phyloP scores from a whole-genome alignment of 495 filamentous ascomycete genomes.

The Xylaria castorea region DNA sequence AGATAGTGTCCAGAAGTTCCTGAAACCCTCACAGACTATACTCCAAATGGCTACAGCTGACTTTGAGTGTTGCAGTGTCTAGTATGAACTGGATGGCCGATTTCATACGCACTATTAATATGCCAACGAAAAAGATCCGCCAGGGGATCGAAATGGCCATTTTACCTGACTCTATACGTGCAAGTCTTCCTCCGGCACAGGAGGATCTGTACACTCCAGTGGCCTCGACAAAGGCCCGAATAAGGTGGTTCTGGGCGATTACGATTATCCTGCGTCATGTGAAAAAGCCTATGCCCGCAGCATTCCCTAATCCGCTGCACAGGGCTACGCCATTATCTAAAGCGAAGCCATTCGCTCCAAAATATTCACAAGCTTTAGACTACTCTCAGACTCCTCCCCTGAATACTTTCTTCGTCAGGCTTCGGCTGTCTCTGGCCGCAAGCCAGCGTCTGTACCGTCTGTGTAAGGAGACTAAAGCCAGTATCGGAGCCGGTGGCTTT shows the following conservation, averaged over 20 bases:
- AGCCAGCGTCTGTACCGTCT: slow-evolving; percentile 24
- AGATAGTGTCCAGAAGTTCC: no score
- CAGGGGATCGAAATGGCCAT: slow-evolving; percentile 10
- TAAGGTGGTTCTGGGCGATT: slow-evolving; percentile 27
- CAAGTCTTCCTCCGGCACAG: slow-evolving; percentile 17
- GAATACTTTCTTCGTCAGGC: slow-evolving; percentile 21
- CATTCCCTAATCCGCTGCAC: slow-evolving; percentile 24
- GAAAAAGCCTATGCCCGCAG: slow-evolving; percentile 12
- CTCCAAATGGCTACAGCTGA: no score
- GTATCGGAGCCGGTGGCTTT: slow-evolving; percentile 25
- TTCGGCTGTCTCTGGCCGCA: slow-evolving; percentile 15
- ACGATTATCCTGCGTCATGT: slow-evolving; percentile 23
- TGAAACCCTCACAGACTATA: no score
- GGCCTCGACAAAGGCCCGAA: slow-evolving; percentile 13
- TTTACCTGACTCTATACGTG: slow-evolving; percentile 14
- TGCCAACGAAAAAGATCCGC: slow-evolving; percentile 6
- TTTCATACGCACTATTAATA: slow-evolving; percentile 19
- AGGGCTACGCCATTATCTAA: slow-evolving; percentile 3
- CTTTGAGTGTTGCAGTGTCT: not conserved
- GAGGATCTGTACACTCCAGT: slow-evolving; percentile 23
- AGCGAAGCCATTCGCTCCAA: slow-evolving; percentile 12
- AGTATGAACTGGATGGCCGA: slow-evolving; percentile 21
- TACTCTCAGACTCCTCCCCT: slow-evolving; percentile 25
- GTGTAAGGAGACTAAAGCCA: slow-evolving; percentile 17
- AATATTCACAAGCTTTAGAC: slow-evolving; percentile 15